phyloP scores from a whole-genome alignment of 495 filamentous ascomycete genomes.

The Achaetomiella virescens region DNA sequence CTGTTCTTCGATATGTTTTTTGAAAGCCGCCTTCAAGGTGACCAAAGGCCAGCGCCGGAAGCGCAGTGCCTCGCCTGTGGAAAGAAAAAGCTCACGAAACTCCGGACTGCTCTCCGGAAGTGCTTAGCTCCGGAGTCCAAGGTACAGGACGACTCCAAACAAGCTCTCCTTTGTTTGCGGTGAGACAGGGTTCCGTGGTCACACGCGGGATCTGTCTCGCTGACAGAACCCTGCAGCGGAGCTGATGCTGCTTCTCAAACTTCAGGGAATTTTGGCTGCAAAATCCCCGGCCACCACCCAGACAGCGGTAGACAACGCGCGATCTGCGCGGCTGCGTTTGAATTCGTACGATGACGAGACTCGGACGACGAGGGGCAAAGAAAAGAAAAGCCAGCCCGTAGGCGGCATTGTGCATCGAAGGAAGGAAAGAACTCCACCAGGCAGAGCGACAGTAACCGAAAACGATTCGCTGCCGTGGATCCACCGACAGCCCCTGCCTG shows the following conservation, averaged over 20 bases:
- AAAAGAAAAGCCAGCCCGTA: neutral
- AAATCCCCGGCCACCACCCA: neutral
- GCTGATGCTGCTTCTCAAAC: neutral
- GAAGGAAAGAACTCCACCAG: neutral
- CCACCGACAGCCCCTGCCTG: neutral
- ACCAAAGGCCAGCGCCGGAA: neutral
- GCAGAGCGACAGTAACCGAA: neutral
- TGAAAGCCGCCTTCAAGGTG: neutral
- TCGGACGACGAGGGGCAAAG: neutral
- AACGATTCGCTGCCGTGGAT: neutral
- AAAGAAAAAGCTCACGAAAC: neutral
- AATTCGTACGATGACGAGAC: neutral
- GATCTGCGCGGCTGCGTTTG: neutral
- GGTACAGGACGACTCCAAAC: too few species aligned
- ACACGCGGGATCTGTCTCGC: too few species aligned
- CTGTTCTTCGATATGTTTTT: neutral
- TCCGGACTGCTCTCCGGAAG: neutral
- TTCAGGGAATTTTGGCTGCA: neutral
- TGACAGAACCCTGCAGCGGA: neutral
- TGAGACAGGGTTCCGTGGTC: too few species aligned
- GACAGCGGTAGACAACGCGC: neutral
- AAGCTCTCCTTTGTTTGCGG: too few species aligned
- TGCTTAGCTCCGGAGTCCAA: neutral
- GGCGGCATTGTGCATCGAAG: too few species aligned
- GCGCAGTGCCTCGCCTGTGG: neutral